Evolutionary conservation across 768 basidiomycete genomes (phyloP), one percentile per base, ranked within the genome.

Genomic region (Mrakia blollopis): DNA sequence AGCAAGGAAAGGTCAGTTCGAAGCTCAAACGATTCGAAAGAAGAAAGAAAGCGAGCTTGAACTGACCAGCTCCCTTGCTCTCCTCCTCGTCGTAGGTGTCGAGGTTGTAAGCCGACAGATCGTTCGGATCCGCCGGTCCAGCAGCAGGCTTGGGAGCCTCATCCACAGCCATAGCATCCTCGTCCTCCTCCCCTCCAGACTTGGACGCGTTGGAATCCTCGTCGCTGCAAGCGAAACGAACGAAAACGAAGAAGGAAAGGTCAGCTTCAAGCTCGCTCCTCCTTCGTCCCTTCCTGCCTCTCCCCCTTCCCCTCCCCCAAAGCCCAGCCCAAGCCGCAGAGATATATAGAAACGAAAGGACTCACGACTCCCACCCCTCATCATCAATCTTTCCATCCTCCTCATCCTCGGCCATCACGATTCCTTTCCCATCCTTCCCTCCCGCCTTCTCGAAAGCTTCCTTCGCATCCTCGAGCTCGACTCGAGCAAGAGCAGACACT

Each of bases 61-160:
- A 80, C 85, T 79, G 73, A 84, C 84, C 84, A 0, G 83, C 80
- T 23, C 84, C 83, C 57, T 80, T 81, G 13, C 81, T 83, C 68
- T 83, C 88, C 80, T 96, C 94, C 70, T 95, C 87, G 80, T 98
- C 96, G 81, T 98, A 99, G 18, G 90, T 88, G 81, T 98, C 95
- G 77, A 98, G 85, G 75, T 95, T 90, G 83, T 98, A 99, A 79
- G 93, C 86, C 0, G 91, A 88, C 28, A 99, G 85, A 84, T 93
- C 93, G 76, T 92, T 90, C 7, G 85, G 83, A 74, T 85, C 84
- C 9, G 77, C 80, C 0, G 78, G 74, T 85, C 85, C 76, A 80
- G 75, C 75, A 76, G 71, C 54, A n/a, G 70, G 85, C 47, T 70
- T 72, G 21, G 14, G 35, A 0, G 62, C 28, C 35, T 72, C 57